A percentile compares a stretch with the other conserved stretches of the same genome.
phyloP scores from a whole-genome alignment of 2,329 filamentous ascomycete species.

The Pestalotiopsis sp. region DNA sequence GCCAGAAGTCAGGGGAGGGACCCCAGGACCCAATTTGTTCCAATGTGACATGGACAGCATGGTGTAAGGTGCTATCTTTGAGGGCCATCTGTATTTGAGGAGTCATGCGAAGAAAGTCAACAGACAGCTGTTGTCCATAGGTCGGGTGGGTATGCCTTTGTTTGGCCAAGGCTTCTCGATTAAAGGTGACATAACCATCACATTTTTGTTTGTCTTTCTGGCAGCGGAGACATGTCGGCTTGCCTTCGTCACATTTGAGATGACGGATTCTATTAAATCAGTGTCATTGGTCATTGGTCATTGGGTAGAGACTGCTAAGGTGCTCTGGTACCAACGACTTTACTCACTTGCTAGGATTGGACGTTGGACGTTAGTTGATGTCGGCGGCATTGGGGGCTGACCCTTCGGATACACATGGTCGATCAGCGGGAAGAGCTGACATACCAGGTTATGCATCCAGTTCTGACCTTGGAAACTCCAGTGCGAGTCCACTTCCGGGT shows the following conservation, averaged over 20 bases:
- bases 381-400: too few species aligned
- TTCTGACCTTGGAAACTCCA: neutral
- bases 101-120: too few species aligned
- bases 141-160: neutral
- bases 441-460: slow-evolving; percentile 1
- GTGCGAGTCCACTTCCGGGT: neutral
- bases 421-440: neutral
- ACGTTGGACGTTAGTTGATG: too few species aligned
- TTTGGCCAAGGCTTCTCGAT: neutral
- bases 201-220: neutral
- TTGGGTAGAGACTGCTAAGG: neutral
- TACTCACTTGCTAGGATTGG: too few species aligned
- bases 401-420: neutral
- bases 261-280: neutral
- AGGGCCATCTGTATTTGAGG: too few species aligned
- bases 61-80: neutral
- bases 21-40: neutral
- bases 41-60: neutral
- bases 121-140: too few species aligned
- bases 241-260: neutral
- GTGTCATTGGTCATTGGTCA: neutral
- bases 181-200: neutral
- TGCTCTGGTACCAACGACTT: too few species aligned
- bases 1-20: neutral
- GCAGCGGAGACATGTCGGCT: neutral